Evolutionary conservation across 2,329 filamentous ascomycete species (phyloP), one percentile per base, ranked within the genome.

Genomic region (Dendrostoma leiphaemia): DNA sequence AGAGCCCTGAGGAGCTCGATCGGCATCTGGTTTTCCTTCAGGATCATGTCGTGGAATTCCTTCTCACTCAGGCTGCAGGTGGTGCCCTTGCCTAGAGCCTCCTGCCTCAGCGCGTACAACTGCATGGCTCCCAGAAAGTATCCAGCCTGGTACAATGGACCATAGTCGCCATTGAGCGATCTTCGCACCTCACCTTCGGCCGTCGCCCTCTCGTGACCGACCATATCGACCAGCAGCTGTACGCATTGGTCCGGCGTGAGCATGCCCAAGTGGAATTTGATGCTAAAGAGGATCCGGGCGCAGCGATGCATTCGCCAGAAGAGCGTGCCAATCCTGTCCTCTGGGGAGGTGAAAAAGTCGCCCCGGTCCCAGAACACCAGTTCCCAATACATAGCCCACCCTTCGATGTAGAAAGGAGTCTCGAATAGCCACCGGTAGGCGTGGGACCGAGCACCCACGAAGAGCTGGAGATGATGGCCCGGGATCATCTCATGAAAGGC

Each of bases 291-390:
- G 59, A 84, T 84, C 34, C 82, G 76, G 6, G 78, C 77, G 60
- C 81, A 84, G 26, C 82, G 78, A 63, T 85, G 82, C 76, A 85
- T 83, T 13, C 80, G 74, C 82, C 82, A 85, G 63, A 84, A 85
- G 7, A 85, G 66, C 58, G 82, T 80, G 0, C 82, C 82, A 21
- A 85, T 73, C 35, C 73, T 72, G 58, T 84, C 78, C 55, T 80
- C 75, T 0, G 81, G 71, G 0, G 71, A 71, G 4, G 69, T 67
- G 53, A 77, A 74, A 60, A 83, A 84, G 59, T 76, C 73, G 28
- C 72, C 72, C 26, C 77, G 71, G 38, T 78, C 66, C 80, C 80
- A 85, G 15, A 85, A 70, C 17, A 82, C 63, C 60, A 83, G 70
- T 66, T 85, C 82, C 81, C 81, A 84, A 63, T 85, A 85, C 59